Conservation (phyloP, 2,329 filamentous ascomycete genomes). For the Alternaria angustiovoidea region DNA sequence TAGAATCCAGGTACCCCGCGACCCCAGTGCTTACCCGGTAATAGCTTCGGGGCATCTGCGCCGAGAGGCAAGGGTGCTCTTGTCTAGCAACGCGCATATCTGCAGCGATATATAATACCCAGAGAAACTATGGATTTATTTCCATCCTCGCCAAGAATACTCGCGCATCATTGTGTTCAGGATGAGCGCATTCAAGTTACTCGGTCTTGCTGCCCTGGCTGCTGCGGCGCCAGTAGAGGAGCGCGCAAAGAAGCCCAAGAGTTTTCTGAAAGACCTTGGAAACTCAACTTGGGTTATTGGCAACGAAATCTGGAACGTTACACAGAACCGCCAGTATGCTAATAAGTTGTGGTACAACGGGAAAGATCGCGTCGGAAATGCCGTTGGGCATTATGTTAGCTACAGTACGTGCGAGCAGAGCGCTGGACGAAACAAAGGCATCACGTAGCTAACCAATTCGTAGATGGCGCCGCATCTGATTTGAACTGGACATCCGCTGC, state of each 20-base stretch:
- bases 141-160: background rate
- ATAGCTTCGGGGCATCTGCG: constrained; percentile 24
- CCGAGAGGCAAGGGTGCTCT: constrained; percentile 18
- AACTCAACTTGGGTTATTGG: constrained; percentile 51
- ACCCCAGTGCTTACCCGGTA: constrained; percentile 19
- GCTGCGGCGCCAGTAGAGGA: constrained; percentile 31
- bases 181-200: constrained; percentile 29
- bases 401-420: constrained; percentile 47
- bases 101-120: background rate
- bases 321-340: constrained; percentile 50
- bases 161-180: background rate
- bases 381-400: constrained; percentile 56
- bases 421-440: background rate
- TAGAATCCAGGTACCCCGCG: constrained; percentile 15
- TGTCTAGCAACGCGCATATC: background rate
- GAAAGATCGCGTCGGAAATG: constrained; percentile 53
- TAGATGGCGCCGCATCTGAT: constrained; percentile 59
- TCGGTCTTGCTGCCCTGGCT: constrained; percentile 27
- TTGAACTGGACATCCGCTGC: constrained; percentile 59
- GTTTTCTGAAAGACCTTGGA: constrained; percentile 46
- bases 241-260: constrained; percentile 34
- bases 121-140: background rate
- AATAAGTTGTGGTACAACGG: constrained; percentile 54
- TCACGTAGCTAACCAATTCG: constrained; percentile 7
- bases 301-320: constrained; percentile 55